Conservation (phyloP, 192 early-diverging fungal species). For the Fimicolochytrium jonesii region DNA sequence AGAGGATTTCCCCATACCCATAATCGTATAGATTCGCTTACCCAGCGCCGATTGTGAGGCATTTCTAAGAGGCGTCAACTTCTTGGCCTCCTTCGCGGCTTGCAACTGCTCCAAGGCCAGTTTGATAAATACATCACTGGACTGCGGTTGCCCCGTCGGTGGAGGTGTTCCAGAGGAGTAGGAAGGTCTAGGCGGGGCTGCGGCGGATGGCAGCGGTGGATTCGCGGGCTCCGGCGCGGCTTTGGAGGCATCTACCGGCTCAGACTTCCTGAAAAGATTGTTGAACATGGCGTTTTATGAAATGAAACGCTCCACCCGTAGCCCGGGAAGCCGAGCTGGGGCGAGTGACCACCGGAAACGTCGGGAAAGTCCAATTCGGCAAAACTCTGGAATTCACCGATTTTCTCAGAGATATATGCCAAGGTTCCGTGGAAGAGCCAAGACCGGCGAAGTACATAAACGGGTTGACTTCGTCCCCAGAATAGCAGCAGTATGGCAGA, state of each 20-base stretch:
- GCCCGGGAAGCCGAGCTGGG: no score
- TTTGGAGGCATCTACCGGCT: background rate
- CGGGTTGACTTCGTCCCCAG: no score
- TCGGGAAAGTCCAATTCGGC: no score
- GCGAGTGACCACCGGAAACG: no score
- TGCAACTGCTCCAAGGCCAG: conserved; percentile 42
- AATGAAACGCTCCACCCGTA: no score
- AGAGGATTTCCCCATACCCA: no score
- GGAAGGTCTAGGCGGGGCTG: background rate
- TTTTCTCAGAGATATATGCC: no score
- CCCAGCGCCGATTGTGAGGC: conserved; percentile 38
- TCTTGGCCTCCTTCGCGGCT: conserved; percentile 45
- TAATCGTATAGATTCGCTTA: no score
- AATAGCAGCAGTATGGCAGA: no score
- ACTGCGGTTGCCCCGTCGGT: conserved; percentile 1
- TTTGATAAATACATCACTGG: conserved; percentile 48
- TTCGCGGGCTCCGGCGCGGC: background rate
- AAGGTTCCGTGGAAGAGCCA: no score
- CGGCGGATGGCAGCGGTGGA: background rate
- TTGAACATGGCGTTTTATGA: conserved; percentile 22
- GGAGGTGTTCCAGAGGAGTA: background rate
- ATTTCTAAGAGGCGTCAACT: conserved; percentile 31
- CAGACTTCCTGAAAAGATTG: conserved; percentile 8
- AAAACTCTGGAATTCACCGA: no score
- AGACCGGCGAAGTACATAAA: no score